Conservation (phyloP, 2,329 filamentous ascomycete species). For the Colletotrichum higginsianum region DNA sequence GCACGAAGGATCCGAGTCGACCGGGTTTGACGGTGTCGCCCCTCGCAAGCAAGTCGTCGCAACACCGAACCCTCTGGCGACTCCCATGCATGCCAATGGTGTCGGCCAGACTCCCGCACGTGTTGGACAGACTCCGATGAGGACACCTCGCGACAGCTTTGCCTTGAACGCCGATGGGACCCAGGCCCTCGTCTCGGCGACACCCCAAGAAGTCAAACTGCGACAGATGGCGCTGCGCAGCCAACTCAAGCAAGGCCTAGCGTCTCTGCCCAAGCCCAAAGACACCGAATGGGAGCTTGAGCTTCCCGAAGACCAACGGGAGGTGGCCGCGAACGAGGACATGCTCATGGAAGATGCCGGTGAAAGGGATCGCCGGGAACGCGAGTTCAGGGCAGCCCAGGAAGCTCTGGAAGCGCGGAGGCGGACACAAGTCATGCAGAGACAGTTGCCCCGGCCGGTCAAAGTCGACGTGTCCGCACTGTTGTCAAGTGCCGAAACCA, state of each 20-base stretch:
- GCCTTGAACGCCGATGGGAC: constrained; percentile 82
- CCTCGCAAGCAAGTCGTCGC: constrained; percentile 85
- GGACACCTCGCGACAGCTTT: constrained; percentile 90
- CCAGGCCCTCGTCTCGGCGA: constrained; percentile 79
- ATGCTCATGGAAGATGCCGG: constrained; percentile 74
- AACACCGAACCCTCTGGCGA: constrained; percentile 97
- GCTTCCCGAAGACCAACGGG: constrained; percentile 84
- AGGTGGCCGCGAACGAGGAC: constrained; percentile 62
- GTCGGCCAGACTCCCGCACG: constrained; percentile 78
- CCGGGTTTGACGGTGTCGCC: constrained; percentile 88
- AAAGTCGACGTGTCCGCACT: constrained; percentile 80
- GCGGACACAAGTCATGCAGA: constrained; percentile 93
- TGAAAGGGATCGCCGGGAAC: constrained; percentile 84
- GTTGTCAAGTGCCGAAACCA: constrained; percentile 69
- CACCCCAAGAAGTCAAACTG: constrained; percentile 81
- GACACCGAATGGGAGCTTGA: constrained; percentile 96
- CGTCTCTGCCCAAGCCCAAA: constrained; percentile 90
- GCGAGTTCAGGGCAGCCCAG: constrained; percentile 78
- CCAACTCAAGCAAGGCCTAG: constrained; percentile 80
- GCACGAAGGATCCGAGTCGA: constrained; percentile 84
- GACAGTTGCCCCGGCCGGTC: constrained; percentile 82
- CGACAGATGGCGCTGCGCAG: constrained; percentile 78
- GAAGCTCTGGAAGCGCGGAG: constrained; percentile 86
- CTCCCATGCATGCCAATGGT: constrained; percentile 78
- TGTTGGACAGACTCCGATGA: constrained; percentile 85